A percentile compares a stretch with the other conserved stretches of the same genome.
Conservation (phyloP, 495 filamentous ascomycete genomes). For the Lophiostoma macrostomum region DNA sequence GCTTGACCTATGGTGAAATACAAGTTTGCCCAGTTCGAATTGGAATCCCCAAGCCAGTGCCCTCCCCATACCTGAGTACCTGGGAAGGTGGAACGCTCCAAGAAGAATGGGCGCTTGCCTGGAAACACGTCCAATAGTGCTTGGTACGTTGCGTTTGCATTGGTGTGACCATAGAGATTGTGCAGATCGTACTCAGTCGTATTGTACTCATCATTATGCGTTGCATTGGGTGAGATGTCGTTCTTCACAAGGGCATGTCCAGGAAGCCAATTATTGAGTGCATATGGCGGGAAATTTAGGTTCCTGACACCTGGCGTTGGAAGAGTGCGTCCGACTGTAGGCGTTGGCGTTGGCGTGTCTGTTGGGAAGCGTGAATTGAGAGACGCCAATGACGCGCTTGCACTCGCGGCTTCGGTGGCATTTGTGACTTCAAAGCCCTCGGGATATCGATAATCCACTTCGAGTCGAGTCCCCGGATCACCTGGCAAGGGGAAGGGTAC, state of each 20-base stretch:
- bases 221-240: conserved; percentile 28
- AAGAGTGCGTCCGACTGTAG: conserved; percentile 15
- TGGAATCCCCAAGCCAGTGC: not conserved
- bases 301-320: conserved; percentile 27
- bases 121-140: conserved; percentile 13
- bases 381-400: conserved; percentile 16
- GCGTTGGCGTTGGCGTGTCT: conserved; percentile 8
- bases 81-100: conserved; percentile 23
- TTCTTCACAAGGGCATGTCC: conserved; percentile 27
- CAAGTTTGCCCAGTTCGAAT: not conserved
- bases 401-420: conserved; percentile 29
- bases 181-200: conserved; percentile 31
- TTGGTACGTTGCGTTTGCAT: conserved; percentile 25
- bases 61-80: not conserved
- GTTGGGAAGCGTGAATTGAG: conserved; percentile 15
- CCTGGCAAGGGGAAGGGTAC: conserved; percentile 24
- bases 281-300: conserved; percentile 29
- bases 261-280: conserved; percentile 28
- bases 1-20: not conserved
- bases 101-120: conserved; percentile 25
- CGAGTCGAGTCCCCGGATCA: conserved; percentile 19
- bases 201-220: conserved; percentile 29
- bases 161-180: conserved; percentile 28
- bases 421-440: conserved; percentile 29
- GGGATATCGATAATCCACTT: conserved; percentile 23